Evolutionary conservation across 1,284 basidiomycete species (phyloP).

Genomic region (Apiotrichum domesticum): DNA sequence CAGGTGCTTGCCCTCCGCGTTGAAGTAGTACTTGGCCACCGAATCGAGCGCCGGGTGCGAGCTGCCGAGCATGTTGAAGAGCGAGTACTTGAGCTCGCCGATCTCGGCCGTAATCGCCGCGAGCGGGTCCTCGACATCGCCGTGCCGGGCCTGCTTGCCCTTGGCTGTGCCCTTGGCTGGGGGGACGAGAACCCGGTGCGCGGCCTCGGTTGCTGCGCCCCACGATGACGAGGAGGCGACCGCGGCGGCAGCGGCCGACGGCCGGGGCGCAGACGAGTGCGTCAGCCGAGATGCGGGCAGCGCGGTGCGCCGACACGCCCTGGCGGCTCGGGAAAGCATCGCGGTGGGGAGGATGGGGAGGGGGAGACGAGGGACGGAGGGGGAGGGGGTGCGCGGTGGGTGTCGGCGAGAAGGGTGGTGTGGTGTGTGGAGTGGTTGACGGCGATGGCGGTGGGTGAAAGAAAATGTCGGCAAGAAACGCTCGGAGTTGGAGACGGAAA

Average conservation of each 20-base stretch:
- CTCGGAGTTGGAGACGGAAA: too few species aligned
- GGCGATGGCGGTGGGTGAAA: too few species aligned
- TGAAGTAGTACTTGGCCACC: constrained; percentile 90
- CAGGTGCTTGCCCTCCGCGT: constrained; percentile 74
- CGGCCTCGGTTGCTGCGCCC: constrained; percentile 43
- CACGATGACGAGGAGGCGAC: constrained; percentile 22
- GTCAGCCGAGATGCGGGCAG: neutral
- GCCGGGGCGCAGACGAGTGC: constrained; percentile 14
- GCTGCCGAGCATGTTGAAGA: constrained; percentile 76
- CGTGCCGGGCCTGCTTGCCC: neutral
- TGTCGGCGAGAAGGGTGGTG: too few species aligned
- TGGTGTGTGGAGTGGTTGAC: too few species aligned
- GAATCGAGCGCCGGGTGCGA: constrained; percentile 80
- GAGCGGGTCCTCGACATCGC: constrained; percentile 30
- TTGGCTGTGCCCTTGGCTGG: constrained; percentile 7
- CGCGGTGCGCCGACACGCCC: constrained; percentile 1
- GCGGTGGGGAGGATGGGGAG: neutral
- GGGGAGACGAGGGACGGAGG: neutral
- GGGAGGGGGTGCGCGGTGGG: neutral
- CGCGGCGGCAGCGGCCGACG: constrained; percentile 6
- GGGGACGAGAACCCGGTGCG: constrained; percentile 35
- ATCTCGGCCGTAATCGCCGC: constrained; percentile 64
- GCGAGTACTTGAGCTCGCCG: constrained; percentile 62
- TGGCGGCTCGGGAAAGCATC: constrained; percentile 17
- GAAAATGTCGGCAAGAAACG: neutral